These are phyloP conservation scores for Phaffia tasmanica DNA, from an alignment of 768 basidiomycete species.

Conservation along the genomic window DNA sequence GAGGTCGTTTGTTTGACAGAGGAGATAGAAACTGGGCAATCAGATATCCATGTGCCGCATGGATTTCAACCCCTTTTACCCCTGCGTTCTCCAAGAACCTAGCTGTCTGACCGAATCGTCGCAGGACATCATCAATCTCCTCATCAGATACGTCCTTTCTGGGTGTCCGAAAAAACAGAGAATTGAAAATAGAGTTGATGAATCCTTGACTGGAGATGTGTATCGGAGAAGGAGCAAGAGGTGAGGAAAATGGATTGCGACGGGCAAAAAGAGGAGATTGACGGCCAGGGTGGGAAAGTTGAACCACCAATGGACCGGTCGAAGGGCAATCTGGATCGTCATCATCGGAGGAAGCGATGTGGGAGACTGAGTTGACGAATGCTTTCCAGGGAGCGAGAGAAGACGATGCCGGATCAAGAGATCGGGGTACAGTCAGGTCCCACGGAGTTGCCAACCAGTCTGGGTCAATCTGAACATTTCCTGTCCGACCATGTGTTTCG, in stretches of 20 bases:
- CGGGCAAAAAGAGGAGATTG: constrained; percentile 73
- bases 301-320: constrained; percentile 55
- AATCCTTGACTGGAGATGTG: constrained; percentile 29
- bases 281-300: constrained; percentile 65
- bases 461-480: constrained; percentile 35
- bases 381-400: constrained; percentile 12
- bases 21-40: constrained; percentile 66
- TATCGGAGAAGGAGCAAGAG: constrained; percentile 53
- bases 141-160: constrained; percentile 44
- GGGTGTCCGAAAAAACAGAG: constrained; percentile 55
- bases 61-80: constrained; percentile 78
- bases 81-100: constrained; percentile 53
- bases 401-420: constrained; percentile 15
- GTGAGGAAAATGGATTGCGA: constrained; percentile 43
- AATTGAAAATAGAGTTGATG: constrained; percentile 42
- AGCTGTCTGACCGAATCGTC: constrained; percentile 58
- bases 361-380: constrained; percentile 11
- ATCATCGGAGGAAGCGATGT: not conserved
- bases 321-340: not conserved
- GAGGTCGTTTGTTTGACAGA: not conserved
- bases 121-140: constrained; percentile 55
- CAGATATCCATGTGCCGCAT: constrained; percentile 78
- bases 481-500: constrained; percentile 16
- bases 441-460: constrained; percentile 30
- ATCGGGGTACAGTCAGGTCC: constrained; percentile 26